Evolutionary conservation across 441 rosid species (phyloP), one percentile per base, ranked within the genome.

Genomic region (Gossypium armourianum): DNA sequence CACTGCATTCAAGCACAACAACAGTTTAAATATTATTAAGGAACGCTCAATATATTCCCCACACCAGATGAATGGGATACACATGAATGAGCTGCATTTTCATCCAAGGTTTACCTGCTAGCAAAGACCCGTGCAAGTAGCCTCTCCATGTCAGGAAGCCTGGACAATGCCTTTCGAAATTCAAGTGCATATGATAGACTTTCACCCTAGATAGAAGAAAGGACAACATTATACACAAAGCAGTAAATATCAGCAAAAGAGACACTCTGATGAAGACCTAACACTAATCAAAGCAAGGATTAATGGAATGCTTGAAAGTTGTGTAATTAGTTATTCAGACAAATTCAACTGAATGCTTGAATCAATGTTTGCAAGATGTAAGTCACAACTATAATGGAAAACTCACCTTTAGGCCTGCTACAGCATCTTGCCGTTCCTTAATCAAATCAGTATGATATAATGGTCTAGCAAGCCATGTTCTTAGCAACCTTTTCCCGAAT

Each of bases 91-190:
- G 58, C 43, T 20, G 71, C 17, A 8, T 32, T 36, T 57, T 71
- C 68, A 76, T 72, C 74, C 67, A 64, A 75, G 72, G 23, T 75
- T 77, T 85, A 92, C 99, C 86, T 87, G 87, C 87, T 79, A 61
- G 96, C 80, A 78, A 86, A 95, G 77, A 90, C 83, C n/a, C 86
- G 93, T 1, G 91, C 89, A 78, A 95, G 87, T 82, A 95, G 68
- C 75, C 99, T 87, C 83, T 95, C 99, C 91, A 95, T 89, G 82
- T 95, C 99, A 26, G 97, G 96, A 82, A 95, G 88, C 83, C 83
- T 83, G 57, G 88, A 86, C 74, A 95, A 72, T 8, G 83, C 83
- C 72, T 90, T 95, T 68, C 87, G 90, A 71, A 90, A 95, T 75
- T 95, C 96, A 74, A 88, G 81, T 12, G 87, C 82, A 70, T 78